Base-by-base conservation (phyloP, 768 basidiomycete genomes). In the Xerocomus brunneocitrinus region DNA sequence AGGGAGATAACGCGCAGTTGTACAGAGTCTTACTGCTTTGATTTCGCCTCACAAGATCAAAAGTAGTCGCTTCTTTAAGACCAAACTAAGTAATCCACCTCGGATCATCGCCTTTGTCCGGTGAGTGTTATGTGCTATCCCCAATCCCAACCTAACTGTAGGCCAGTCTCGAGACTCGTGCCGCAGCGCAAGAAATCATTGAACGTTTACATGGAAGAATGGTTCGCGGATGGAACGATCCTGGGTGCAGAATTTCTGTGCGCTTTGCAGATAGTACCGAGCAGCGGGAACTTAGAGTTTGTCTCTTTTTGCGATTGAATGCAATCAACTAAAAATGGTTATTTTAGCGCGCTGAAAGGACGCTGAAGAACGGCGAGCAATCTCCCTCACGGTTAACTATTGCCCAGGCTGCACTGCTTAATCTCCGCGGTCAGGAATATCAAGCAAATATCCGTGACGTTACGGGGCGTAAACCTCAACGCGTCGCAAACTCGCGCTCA, bases 51-150 rank as follows among this genome's bases (percentile, higher is more conserved):
- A 88, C 67, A 71, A 76, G 46, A 89, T 91, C 58, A 83, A 80
- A 66, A 87, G 85, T 62, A 85, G 81, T 58, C 77, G 89, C 16
- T 87, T 89, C 67, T 91, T 91, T 67, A 86, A 86, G 67, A 90
- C 88, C 9, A 79, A 85, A 57, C 67, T 91, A 24, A 88, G 85
- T 55, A 80, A 82, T 52, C 88, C 88, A 1, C 86, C 87, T 19
- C 74, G 87, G 53, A 87, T 89, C 56, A 90, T 91, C 51, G 89
- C 87, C 0, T 91, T 91, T 60, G 87, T 90, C 39, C 77, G 89
- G 89, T 87, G 58, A 22, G 79, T 66, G 19, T 34, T 31, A 19
- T 16, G 5, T n/a, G 8, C 5, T 45, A 2, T 10, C 14, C 32
- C 19, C 16, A 19, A 7, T 41, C 25, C 1, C 43, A 27, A 48